A percentile compares a stretch with the other conserved stretches of the same genome.
phyloP scores from a whole-genome alignment of 2,329 filamentous ascomycete genomes.

The Clarireedia monteithiana region DNA sequence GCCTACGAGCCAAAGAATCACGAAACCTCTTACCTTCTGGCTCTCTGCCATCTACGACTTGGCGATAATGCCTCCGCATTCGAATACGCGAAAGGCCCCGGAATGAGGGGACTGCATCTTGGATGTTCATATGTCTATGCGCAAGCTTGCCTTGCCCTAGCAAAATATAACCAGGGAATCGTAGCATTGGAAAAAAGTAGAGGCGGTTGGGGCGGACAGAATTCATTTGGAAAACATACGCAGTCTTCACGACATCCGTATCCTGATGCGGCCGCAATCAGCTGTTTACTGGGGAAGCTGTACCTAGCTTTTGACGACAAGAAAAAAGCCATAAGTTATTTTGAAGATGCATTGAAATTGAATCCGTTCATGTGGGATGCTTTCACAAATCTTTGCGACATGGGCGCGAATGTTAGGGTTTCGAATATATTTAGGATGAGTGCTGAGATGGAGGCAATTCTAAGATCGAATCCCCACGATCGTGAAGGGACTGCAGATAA shows the following conservation, averaged over 20 bases:
- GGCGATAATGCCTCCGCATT: conserved; percentile 80
- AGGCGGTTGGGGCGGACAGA: conserved; percentile 66
- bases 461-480: conserved; percentile 29
- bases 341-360: conserved; percentile 77
- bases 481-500: background rate
- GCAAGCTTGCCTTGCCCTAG: conserved; percentile 75
- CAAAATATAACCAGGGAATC: conserved; percentile 73
- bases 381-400: conserved; percentile 81
- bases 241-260: conserved; percentile 65
- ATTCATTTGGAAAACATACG: conserved; percentile 75
- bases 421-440: conserved; percentile 80
- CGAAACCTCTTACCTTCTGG: conserved; percentile 76
- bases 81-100: conserved; percentile 68
- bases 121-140: conserved; percentile 90
- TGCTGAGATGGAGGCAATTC: conserved; percentile 48
- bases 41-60: conserved; percentile 75
- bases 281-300: conserved; percentile 78
- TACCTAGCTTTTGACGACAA: conserved; percentile 75
- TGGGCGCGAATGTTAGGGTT: conserved; percentile 72
- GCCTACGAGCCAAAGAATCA: conserved; percentile 75
- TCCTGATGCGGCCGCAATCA: conserved; percentile 78
- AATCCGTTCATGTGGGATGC: conserved; percentile 99
- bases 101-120: conserved; percentile 64
- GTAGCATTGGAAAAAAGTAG: conserved; percentile 75
- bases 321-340: conserved; percentile 76